A percentile compares a stretch with the other conserved stretches of the same genome.
phyloP scores from a whole-genome alignment of 352 stramenopile genomes.

The Phytophthora hybrid region DNA sequence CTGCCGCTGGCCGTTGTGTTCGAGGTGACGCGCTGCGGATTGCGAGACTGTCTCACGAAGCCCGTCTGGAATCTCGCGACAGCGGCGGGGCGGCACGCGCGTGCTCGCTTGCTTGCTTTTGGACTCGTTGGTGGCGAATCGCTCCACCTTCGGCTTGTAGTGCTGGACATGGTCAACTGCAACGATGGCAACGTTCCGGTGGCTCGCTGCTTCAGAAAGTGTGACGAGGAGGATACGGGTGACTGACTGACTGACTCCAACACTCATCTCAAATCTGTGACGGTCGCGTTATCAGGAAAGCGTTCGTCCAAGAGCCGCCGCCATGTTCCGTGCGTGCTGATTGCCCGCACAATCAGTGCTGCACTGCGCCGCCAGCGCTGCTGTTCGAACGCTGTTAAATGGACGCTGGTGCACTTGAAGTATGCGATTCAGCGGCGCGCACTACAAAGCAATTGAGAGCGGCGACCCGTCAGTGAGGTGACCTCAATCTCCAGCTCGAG shows the following conservation, averaged over 20 bases:
- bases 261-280: conserved; percentile 15
- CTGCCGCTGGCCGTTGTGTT: conserved; percentile 12
- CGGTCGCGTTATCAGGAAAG: conserved; percentile 21
- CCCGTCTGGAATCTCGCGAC: conserved; percentile 9
- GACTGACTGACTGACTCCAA: conserved; percentile 10
- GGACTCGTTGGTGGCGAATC: not conserved
- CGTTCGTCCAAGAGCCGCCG: conserved; percentile 2
- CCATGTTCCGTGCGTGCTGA: conserved; percentile 23
- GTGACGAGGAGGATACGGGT: conserved; percentile 19
- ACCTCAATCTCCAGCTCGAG: no score
- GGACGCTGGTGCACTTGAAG: conserved; percentile 19
- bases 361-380: conserved; percentile 15
- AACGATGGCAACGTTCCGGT: conserved; percentile 12
- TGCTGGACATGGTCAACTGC: conserved; percentile 10
- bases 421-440: conserved; percentile 12
- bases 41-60: conserved; percentile 31
- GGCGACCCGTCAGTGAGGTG: no score
- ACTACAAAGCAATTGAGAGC: conserved; percentile 7
- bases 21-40: conserved; percentile 13
- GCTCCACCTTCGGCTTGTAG: not conserved
- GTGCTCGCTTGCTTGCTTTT: not conserved
- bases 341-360: conserved; percentile 32
- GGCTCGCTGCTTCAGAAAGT: conserved; percentile 35
- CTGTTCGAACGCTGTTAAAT: conserved; percentile 27
- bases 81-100: conserved; percentile 26